Evolutionary conservation across 192 early-diverging fungal species (phyloP), one percentile per base, ranked within the genome.

Genomic region (Entomortierella lignicola): DNA sequence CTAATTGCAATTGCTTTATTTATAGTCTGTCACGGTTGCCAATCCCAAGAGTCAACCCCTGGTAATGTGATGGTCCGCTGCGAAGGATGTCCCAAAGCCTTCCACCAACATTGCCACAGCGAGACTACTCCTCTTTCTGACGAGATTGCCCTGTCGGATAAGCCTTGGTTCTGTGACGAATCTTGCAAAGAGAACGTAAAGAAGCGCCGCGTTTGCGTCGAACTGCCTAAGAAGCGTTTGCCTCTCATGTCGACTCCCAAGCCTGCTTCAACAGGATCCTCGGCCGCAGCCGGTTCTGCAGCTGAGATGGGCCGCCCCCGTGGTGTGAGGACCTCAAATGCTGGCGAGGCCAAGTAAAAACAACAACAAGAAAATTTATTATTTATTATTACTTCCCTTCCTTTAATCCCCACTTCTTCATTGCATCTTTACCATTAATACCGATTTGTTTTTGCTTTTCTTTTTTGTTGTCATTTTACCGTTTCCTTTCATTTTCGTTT

Each of bases 71-170:
- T 94, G 65, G 86, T 93, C 13, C 88, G 91, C 42, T 97, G 95
- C 72, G 93, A 93, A 66, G 95, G 95, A 27, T 97, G 95, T 66
- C 91, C 89, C 25, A 87, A 91, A 30, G 92, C 94, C 5, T 94
- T 90, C 73, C 95, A 96, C 71, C 89, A 94, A 71, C 51, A 84
- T 34, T 96, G 94, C 75, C 87, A 79, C 63, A 63, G 67, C 20
- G 63, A 77, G 3, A 57, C 44, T 15, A 47, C 43, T 10, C 50
- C 58, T 2, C 74, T 91, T 27, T 71, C 70, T 20, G 86, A 90
- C 47, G 70, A 80, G 5, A 73, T 87, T 56, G 87, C 89, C 0
- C 37, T 58, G 31, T 79, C 82, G 23, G 70, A 71, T 39, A 84
- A 88, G 47, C 52, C 82, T 42, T 92, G 89, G 89, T 92, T 83